Conservation (phyloP, 2,329 filamentous ascomycete species). For the Ophiocordyceps robertsii region DNA sequence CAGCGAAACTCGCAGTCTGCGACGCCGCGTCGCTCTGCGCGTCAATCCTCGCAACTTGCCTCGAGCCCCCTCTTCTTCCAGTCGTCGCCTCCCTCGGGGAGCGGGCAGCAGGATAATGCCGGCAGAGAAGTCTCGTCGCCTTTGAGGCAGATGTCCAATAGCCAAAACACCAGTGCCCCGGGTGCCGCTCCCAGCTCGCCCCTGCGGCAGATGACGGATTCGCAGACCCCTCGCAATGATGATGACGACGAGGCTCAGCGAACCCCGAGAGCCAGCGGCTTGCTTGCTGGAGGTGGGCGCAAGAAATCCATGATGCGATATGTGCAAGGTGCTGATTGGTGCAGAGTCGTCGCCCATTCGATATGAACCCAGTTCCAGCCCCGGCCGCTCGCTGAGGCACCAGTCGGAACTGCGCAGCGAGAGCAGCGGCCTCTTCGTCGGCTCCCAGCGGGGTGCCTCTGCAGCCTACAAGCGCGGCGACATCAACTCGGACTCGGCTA, state of each 20-base stretch:
- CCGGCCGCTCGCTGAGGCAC: conserved; percentile 47
- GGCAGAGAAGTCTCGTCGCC: conserved; percentile 35
- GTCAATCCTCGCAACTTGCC: conserved; percentile 38
- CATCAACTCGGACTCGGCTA: conserved; percentile 67
- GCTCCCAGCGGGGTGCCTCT: conserved; percentile 45
- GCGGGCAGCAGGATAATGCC: conserved; percentile 13
- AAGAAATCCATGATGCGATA: background rate
- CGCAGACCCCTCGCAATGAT: conserved; percentile 34
- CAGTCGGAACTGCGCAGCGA: conserved; percentile 68
- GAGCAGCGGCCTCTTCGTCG: conserved; percentile 76
- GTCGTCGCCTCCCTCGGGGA: conserved; percentile 26
- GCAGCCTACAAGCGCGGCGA: conserved; percentile 55
- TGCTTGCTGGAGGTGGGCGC: conserved; percentile 44
- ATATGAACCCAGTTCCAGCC: conserved; percentile 84
- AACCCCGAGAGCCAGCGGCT: conserved; percentile 55
- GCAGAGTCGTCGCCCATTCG: conserved; percentile 84
- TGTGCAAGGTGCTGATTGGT: conserved; percentile 3
- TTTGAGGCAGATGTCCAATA: conserved; percentile 42
- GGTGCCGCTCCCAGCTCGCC: conserved; percentile 41
- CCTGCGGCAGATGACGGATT: conserved; percentile 43
- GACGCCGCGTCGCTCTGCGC: conserved; percentile 26
- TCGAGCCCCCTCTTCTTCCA: conserved; percentile 77
- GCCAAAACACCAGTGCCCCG: conserved; percentile 32
- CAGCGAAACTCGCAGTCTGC: conserved; percentile 37
- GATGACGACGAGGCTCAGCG: conserved; percentile 40